phyloP scores from a whole-genome alignment of 106 monocot genomes.

The Ottelia alismoides region DNA sequence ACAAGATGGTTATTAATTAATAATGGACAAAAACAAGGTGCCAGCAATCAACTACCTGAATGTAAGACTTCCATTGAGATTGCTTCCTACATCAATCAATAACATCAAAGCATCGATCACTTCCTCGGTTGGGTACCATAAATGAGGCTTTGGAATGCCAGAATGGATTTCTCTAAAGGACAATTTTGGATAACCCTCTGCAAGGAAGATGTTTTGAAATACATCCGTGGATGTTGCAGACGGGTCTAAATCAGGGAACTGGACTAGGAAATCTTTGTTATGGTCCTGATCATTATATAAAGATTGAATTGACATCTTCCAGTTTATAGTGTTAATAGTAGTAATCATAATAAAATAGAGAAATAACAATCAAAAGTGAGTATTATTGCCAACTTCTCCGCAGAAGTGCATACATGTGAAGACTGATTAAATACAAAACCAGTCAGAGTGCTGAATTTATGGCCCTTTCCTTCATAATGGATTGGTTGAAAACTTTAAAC shows the following conservation, averaged over 20 bases:
- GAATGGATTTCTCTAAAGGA: constrained; percentile 48
- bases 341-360: too few species aligned
- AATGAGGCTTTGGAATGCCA: constrained; percentile 48
- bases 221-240: constrained; percentile 14
- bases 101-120: constrained; percentile 58
- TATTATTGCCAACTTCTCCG: too few species aligned
- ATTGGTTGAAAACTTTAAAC: too few species aligned
- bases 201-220: constrained; percentile 2
- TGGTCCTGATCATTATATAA: constrained; percentile 50
- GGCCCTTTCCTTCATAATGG: too few species aligned
- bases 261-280: constrained; percentile 78
- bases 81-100: constrained; percentile 59
- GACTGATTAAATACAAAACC: too few species aligned
- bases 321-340: too few species aligned
- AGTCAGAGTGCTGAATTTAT: too few species aligned
- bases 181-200: constrained; percentile 23
- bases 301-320: background rate
- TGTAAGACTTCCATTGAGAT: constrained; percentile 48
- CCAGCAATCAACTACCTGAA: constrained; percentile 45
- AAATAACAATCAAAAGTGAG: too few species aligned
- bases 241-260: constrained; percentile 70
- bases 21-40: background rate
- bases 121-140: constrained; percentile 90
- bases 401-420: too few species aligned
- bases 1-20: background rate